Base-by-base conservation (phyloP, 1,284 basidiomycete species). In the Ustilago esculenta region DNA sequence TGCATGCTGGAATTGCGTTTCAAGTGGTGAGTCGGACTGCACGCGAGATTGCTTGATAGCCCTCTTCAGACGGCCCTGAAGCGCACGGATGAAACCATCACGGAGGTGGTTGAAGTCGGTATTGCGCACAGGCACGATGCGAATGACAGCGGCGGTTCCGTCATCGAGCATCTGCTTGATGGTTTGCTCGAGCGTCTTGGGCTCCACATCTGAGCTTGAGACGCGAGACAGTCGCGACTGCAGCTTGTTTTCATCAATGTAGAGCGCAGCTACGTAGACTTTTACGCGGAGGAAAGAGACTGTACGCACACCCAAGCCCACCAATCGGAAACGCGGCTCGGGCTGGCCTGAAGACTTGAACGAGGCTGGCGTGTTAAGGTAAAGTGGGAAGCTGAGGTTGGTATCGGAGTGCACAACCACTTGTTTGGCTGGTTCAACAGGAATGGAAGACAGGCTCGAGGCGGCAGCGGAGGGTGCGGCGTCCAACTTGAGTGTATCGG, bases 261-360 rank as follows among this genome's bases (percentile, higher is more conserved):
- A 94, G 79, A 94, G 90, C 1, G 86, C 92, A 36, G 91, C 87
- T 5, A 91, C 90, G 81, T 94, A 94, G 10, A 94, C 92, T 67
- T 89, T 87, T 57, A 94, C 86, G 5, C 87, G 85, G 39, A 94
- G 83, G 83, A 94, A 92, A 11, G 90, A 85, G 37, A 94, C 92
- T 0, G 89, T 91, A 37, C 92, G 85, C 27, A 92, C 90, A 37
- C 92, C 92, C 2, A 91, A 84, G 1, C 92, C 92, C 11, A 94
- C 83, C 5, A 94, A 85, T 15, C 87, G 30, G 15, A 65, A 44
- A 1, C 32, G 18, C 1, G 54, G 35, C 39, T 85, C 73, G 91
- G 86, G 2, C 40, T 47, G 21, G 5, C 21, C 23, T 0, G 50
- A 12, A 0, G 66, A 44, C 14, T 30, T 21, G 9, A 54, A 23